Base-by-base conservation (phyloP, 2,329 filamentous ascomycete species). In the Pseudogymnoascus pannorum region DNA sequence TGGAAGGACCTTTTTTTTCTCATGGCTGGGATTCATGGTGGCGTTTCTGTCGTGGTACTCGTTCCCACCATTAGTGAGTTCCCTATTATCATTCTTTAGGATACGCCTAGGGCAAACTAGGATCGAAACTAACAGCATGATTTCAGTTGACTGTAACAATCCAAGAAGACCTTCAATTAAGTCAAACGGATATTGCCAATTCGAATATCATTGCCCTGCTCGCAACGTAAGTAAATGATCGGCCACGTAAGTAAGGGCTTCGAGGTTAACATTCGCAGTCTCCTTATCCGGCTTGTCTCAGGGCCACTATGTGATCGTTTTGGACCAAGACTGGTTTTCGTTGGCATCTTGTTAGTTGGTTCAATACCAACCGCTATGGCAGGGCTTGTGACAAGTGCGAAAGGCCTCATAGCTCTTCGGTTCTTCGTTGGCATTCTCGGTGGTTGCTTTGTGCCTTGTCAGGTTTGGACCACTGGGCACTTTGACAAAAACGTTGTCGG, bases 401-500 rank as follows among this genome's bases (percentile, higher is more conserved):
- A 74, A 8, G 85, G 88, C 12, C 80, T 92, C n/a, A 86, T 90
- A 66, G 75, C 82, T 22, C 81, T 87, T 57, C 84, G 88, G 33
- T 92, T 92, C 78, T 91, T 91, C 75, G 84, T 91, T 65, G 88
- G 88, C 63, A 86, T 92, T 40, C 81, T 92, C 0, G 88, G 89
- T 24, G 87, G 86, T 2, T 83, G 84, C 1, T 92, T 92, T 68
- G 88, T 92, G 0, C 88, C 89, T 11, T 94, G 91, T 73, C 90
- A 93, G 70, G 91, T 94, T 9, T 95, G 91, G 90, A 89, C 87
- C 12, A 95, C 91, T 0, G 89, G 87, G 0, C 95, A 94, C 78
- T 95, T 91, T 72, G 91, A 96, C 76, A 93, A 91, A 77, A 92
- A 91, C 69, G 81, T 96, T 16, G 87, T 96, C 24, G 91, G 91